A percentile compares a stretch with the other conserved stretches of the same genome.
phyloP scores from a whole-genome alignment of 495 filamentous ascomycete genomes.

The Podospora didyma region DNA sequence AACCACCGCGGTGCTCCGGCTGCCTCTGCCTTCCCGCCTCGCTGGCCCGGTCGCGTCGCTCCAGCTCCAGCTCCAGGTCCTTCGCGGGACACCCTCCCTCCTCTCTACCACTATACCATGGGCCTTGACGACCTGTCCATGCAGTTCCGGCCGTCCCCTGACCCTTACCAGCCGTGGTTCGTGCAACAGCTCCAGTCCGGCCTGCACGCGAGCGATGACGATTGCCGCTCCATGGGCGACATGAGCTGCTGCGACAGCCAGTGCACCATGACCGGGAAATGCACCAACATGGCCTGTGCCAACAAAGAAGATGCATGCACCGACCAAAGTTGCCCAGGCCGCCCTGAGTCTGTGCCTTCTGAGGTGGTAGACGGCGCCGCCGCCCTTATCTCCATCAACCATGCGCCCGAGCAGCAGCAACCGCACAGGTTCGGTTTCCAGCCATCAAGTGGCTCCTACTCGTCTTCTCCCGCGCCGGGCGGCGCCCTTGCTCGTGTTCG shows the following conservation, averaged over 20 bases:
- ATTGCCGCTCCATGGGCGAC: slow-evolving; percentile 24
- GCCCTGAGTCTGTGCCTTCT: slow-evolving; percentile 10
- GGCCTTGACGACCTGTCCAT: slow-evolving; percentile 3
- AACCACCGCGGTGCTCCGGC: slow-evolving; percentile 22
- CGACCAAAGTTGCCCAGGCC: slow-evolving; percentile 29
- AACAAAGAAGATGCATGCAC: slow-evolving; percentile 30
- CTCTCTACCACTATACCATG: slow-evolving; percentile 8
- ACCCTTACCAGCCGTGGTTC: slow-evolving; percentile 15
- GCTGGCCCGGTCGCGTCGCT: slow-evolving; percentile 13
- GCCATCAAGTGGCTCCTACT: slow-evolving; percentile 7
- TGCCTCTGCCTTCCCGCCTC: slow-evolving; percentile 4
- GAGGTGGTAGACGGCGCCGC: slow-evolving; percentile 29
- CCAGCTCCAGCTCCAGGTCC: not conserved
- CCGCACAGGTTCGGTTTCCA: slow-evolving; percentile 12
- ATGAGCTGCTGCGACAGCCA: slow-evolving; percentile 32
- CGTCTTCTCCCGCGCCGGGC: not conserved
- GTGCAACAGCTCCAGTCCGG: slow-evolving; percentile 7
- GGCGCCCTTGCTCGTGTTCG: slow-evolving; percentile 4
- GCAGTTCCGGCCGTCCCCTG: slow-evolving; percentile 14
- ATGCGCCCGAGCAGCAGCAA: slow-evolving; percentile 15
- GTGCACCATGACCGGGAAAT: slow-evolving; percentile 37
- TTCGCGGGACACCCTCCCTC: not conserved
- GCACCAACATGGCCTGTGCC: slow-evolving; percentile 27
- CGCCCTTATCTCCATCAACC: slow-evolving; percentile 33
- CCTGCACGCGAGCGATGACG: slow-evolving; percentile 23